Percentiles rank a stretch among this genome's conserved stretches.
These are phyloP conservation scores for Uncinocarpus reesii DNA, from an alignment of 2,329 filamentous ascomycete species.

Conservation along the genomic window DNA sequence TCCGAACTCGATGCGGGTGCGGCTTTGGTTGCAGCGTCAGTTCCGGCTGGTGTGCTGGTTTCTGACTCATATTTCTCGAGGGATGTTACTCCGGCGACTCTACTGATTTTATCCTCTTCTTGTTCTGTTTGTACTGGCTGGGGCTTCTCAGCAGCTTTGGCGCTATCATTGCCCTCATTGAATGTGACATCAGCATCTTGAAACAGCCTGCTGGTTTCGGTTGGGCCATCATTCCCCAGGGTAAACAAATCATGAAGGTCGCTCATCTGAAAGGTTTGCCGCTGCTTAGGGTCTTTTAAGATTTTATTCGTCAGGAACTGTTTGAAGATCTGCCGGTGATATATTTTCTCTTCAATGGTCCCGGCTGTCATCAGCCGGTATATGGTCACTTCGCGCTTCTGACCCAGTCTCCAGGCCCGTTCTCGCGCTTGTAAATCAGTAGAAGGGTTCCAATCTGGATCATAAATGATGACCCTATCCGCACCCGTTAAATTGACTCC, in stretches of 20 bases:
- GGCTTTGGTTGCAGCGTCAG: conserved; percentile 18
- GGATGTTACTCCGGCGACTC: conserved; percentile 52
- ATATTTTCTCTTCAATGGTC: conserved; percentile 98
- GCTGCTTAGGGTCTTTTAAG: conserved; percentile 83
- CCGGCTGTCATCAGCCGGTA: conserved; percentile 97
- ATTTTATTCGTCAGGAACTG: conserved; percentile 97
- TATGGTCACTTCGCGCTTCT: conserved; percentile 89
- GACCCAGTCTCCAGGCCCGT: conserved; percentile 87
- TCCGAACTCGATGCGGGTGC: conserved; percentile 41
- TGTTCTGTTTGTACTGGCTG: conserved; percentile 18
- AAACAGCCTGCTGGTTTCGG: conserved; percentile 79
- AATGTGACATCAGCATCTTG: conserved; percentile 72
- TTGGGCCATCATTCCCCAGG: conserved; percentile 58
- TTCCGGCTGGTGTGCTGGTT: conserved; percentile 25
- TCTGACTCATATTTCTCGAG: conserved; percentile 54
- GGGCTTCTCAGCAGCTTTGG: conserved; percentile 15
- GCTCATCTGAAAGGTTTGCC: conserved; percentile 77
- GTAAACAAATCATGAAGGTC: conserved; percentile 90
- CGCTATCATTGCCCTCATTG: conserved; percentile 26
- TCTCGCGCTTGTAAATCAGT: conserved; percentile 93
- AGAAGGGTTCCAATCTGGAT: conserved; percentile 97
- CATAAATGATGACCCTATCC: conserved; percentile 93
- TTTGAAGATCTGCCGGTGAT: conserved; percentile 97
- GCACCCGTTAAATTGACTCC: conserved; percentile 92
- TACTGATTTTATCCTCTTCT: conserved; percentile 40